Percentiles rank a stretch among this genome's conserved stretches.
Evolutionary conservation across 371 early-diverging fungal genomes (phyloP).

Genomic region (Nematocida minor): DNA sequence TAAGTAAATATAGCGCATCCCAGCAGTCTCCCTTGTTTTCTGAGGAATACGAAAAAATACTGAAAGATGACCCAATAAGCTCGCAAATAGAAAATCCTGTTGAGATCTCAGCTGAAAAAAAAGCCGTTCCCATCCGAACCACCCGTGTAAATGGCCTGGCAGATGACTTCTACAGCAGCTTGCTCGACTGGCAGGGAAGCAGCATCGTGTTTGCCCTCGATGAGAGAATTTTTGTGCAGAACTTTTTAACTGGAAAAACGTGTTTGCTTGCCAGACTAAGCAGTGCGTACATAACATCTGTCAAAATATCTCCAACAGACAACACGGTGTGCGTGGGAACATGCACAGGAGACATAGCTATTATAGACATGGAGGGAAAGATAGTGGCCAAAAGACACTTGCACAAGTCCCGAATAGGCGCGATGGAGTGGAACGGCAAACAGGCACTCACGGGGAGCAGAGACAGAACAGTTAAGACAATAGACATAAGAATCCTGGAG

Average conservation of each 20-base stretch:
- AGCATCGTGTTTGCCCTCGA: slow-evolving; percentile 59
- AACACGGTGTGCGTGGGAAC: slow-evolving; percentile 54
- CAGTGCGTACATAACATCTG: slow-evolving; percentile 51
- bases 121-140: slow-evolving; percentile 24
- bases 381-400: slow-evolving; percentile 22
- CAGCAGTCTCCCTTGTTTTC: not conserved
- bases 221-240: slow-evolving; percentile 55
- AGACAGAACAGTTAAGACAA: slow-evolving; percentile 59
- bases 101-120: not conserved
- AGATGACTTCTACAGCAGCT: slow-evolving; percentile 66
- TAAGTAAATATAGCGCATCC: not conserved
- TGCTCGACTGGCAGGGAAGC: slow-evolving; percentile 64
- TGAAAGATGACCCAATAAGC: not conserved
- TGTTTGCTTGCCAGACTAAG: slow-evolving; percentile 27
- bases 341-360: slow-evolving; percentile 40
- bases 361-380: slow-evolving; percentile 42
- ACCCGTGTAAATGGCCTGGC: slow-evolving; percentile 50
- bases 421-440: slow-evolving; percentile 52
- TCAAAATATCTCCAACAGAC: slow-evolving; percentile 47
- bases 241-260: slow-evolving; percentile 56
- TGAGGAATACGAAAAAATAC: slow-evolving; percentile 27
- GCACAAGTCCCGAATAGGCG: slow-evolving; percentile 63
- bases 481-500: slow-evolving; percentile 57
- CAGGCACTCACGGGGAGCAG: slow-evolving; percentile 61
- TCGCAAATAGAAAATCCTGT: not conserved